phyloP scores from a whole-genome alignment of 2,329 filamentous ascomycete genomes.

The Keithomyces neogunnii region DNA sequence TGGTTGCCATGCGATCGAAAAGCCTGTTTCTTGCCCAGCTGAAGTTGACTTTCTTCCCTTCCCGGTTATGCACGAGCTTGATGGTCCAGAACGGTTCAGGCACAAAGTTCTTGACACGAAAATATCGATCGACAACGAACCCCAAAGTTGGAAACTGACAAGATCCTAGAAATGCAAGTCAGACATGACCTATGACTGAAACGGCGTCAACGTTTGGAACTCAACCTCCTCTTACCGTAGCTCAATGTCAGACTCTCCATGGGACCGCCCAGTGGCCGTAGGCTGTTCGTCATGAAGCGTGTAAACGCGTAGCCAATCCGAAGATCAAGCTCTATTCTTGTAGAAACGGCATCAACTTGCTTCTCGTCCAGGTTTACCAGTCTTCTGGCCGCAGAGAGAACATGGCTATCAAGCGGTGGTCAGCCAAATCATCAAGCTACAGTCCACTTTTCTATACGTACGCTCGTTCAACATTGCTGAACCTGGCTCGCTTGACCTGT shows the following conservation, averaged over 20 bases:
- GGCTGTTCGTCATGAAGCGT: conserved; percentile 69
- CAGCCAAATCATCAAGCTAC: background rate
- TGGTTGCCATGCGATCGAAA: conserved; percentile 77
- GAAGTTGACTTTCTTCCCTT: conserved; percentile 74
- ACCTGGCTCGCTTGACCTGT: conserved; percentile 75
- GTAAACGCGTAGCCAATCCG: conserved; percentile 91
- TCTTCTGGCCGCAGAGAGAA: conserved; percentile 71
- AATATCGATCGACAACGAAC: conserved; percentile 94
- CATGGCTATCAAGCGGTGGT: conserved; percentile 50
- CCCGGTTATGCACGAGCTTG: conserved; percentile 69
- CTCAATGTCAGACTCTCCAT: conserved; percentile 62
- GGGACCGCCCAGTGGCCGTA: conserved; percentile 63
- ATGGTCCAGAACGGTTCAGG: conserved; percentile 92
- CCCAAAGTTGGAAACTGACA: conserved; percentile 96
- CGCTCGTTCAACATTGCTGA: conserved; percentile 94
- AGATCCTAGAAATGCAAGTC: conserved; percentile 45
- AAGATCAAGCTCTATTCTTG: conserved; percentile 86
- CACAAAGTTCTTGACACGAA: conserved; percentile 87
- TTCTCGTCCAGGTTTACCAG: conserved; percentile 73
- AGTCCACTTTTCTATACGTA: conserved; percentile 30
- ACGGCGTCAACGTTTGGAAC: background rate
- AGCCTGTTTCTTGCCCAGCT: conserved; percentile 74
- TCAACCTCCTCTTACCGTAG: conserved; percentile 52
- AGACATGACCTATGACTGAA: background rate
- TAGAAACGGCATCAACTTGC: conserved; percentile 79